phyloP scores from a whole-genome alignment of 208 protist genomes.

The Wallacemonas sp. region DNA sequence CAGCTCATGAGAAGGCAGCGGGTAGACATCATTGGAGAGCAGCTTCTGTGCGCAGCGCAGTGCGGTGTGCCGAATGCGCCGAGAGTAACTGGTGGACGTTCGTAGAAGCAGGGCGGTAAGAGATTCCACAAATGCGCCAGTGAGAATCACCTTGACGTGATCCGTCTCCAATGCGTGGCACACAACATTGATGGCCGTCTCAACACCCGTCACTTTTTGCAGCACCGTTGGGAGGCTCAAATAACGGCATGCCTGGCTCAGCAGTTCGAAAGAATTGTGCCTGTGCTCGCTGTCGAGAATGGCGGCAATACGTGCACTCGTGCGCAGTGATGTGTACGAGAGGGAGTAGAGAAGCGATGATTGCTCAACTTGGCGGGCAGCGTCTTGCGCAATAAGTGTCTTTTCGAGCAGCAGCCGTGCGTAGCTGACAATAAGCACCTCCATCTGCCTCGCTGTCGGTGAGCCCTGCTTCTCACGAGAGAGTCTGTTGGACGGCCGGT shows the following conservation, averaged over 20 bases:
- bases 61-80: slow-evolving; percentile 63
- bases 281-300: slow-evolving; percentile 44
- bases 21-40: slow-evolving; percentile 39
- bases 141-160: slow-evolving; percentile 28
- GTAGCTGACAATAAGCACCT: slow-evolving; percentile 72
- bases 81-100: slow-evolving; percentile 59
- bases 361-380: slow-evolving; percentile 33
- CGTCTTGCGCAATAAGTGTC: slow-evolving; percentile 48
- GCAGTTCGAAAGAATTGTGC: slow-evolving; percentile 32
- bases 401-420: slow-evolving; percentile 72
- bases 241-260: slow-evolving; percentile 51
- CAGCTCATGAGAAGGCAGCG: slow-evolving; percentile 54
- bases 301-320: slow-evolving; percentile 20
- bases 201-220: slow-evolving; percentile 32
- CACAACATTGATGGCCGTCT: slow-evolving; percentile 50
- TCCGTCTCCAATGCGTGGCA: slow-evolving; percentile 35
- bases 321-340: slow-evolving; percentile 64
- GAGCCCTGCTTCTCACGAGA: slow-evolving; percentile 8
- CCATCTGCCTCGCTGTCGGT: slow-evolving; percentile 57
- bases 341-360: slow-evolving; percentile 46
- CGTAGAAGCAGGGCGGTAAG: slow-evolving; percentile 62
- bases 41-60: slow-evolving; percentile 75
- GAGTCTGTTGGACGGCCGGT: neutral
- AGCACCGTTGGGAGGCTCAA: slow-evolving; percentile 36
- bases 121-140: slow-evolving; percentile 45